Base-by-base conservation (phyloP, 805 yeast genomes). In the Candida dendrica region DNA sequence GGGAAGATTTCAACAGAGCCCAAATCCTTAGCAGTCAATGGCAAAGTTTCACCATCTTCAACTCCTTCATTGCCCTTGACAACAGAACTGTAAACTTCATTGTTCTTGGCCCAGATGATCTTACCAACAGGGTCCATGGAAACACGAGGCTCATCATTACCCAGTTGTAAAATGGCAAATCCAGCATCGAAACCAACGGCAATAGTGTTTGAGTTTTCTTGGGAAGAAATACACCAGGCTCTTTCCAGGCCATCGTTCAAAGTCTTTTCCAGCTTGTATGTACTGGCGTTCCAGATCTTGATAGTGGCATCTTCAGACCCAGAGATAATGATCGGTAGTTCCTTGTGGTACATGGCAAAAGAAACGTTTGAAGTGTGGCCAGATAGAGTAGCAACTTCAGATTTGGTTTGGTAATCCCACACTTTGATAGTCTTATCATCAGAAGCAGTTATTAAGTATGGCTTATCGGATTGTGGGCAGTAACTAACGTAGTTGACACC, bases 271-370 rank as follows among this genome's bases (percentile, higher is more conserved):
- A 91, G 75, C 66, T 87, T 88, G 69, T 91, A 93, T 30, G 98
- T 88, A 60, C 84, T 84, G 18, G 97, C 74, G 62, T 87, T 91
- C 99, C 99, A 93, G 56, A 93, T 75, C 60, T 90, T 88, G 51
- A 93, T 72, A 9, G 96, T 83, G 41, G 95, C 88, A 66, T 93
- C 99, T 66, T 93, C 99, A 40, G 96, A 84, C 50, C 99, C 99
- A 3, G 97, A 88, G 38, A 93, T 75, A 49, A 93, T 90, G 50
- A 91, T 69, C 18, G 98, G 98, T 57, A 93, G 73, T 57, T 91
- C 95, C n/a, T 96, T 96, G 63, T 93, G 99, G 81, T 90, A 93
- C 30, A 90, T 79, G 7, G 99, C 98, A 69, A 89, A 93, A 22
- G 96, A 88, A 35, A 93, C 98, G 61, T 93, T 93, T 36, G 95